phyloP scores from a whole-genome alignment of 768 basidiomycete genomes.

The Pleurotus pulmonarius region DNA sequence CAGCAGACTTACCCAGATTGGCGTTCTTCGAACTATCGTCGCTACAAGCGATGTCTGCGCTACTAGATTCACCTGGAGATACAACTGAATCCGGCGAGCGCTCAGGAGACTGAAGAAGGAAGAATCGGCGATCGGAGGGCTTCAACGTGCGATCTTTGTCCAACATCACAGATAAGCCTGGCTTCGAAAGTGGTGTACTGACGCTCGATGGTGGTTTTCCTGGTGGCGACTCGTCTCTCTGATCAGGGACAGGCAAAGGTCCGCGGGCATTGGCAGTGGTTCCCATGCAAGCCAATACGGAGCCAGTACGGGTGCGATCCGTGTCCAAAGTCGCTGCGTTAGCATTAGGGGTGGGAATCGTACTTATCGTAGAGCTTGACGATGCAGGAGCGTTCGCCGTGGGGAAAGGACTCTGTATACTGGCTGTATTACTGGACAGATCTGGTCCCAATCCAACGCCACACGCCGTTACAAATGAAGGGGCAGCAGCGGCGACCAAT shows the following conservation, averaged over 20 bases:
- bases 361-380: not conserved
- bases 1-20: not conserved
- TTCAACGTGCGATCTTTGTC: slow-evolving; percentile 8
- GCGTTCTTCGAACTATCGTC: too few relatives aligned
- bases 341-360: not conserved
- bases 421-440: not conserved
- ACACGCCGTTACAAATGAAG: not conserved
- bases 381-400: not conserved
- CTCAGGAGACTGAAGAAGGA: slow-evolving; percentile 12
- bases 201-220: not conserved
- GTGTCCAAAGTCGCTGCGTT: not conserved
- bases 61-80: not conserved
- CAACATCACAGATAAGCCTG: slow-evolving; percentile 5
- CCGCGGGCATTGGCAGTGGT: not conserved
- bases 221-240: not conserved
- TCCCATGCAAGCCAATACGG: not conserved
- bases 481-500: slow-evolving; percentile 15
- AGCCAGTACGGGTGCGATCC: not conserved
- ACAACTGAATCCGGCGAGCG: slow-evolving; percentile 1
- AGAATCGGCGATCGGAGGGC: slow-evolving; percentile 13
- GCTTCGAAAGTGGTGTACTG: not conserved
- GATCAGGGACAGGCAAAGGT: slow-evolving; percentile 1
- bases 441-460: not conserved
- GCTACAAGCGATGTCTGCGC: not conserved
- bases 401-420: not conserved